Conservation (phyloP, 352 stramenopile genomes). For the Saprolegnia parasitica region DNA sequence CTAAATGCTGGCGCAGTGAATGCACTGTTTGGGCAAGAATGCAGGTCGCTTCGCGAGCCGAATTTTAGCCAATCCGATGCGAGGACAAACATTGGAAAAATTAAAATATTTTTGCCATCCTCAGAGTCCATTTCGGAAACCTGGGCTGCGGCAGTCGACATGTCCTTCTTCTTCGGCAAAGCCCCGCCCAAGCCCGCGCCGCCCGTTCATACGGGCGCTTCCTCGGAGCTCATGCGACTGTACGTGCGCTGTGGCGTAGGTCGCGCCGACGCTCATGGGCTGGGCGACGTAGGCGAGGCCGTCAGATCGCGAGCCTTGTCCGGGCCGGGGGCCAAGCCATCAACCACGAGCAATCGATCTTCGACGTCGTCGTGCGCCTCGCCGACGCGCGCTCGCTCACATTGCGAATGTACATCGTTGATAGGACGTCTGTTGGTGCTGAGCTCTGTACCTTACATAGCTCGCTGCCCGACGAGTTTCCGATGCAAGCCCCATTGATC, state of each 20-base stretch:
- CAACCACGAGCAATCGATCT: constrained; percentile 82
- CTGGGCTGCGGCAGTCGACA: neutral
- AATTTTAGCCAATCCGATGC: constrained; percentile 13
- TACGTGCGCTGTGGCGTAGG: neutral
- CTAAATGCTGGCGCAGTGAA: no score
- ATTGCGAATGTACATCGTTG: constrained; percentile 10
- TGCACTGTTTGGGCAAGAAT: no score
- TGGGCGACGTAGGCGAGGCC: constrained; percentile 43
- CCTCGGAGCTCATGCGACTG: constrained; percentile 13
- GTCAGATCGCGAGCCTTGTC: constrained; percentile 75
- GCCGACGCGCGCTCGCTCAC: constrained; percentile 39
- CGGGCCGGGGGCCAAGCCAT: constrained; percentile 72
- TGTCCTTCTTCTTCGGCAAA: constrained; percentile 19
- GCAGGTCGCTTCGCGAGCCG: no score
- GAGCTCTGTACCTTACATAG: constrained; percentile 33
- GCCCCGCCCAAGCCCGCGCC: constrained; percentile 14
- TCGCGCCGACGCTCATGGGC: neutral
- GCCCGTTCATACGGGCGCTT: neutral
- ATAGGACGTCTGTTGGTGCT: constrained; percentile 1
- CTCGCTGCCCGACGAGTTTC: constrained; percentile 67
- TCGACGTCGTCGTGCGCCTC: constrained; percentile 64
- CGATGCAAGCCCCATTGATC: constrained; percentile 55
- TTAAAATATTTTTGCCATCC: no score
- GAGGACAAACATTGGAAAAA: neutral
- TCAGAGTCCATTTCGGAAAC: no score